Conservation (phyloP, 2,329 filamentous ascomycete species). For the Ophiostoma ulmi region DNA sequence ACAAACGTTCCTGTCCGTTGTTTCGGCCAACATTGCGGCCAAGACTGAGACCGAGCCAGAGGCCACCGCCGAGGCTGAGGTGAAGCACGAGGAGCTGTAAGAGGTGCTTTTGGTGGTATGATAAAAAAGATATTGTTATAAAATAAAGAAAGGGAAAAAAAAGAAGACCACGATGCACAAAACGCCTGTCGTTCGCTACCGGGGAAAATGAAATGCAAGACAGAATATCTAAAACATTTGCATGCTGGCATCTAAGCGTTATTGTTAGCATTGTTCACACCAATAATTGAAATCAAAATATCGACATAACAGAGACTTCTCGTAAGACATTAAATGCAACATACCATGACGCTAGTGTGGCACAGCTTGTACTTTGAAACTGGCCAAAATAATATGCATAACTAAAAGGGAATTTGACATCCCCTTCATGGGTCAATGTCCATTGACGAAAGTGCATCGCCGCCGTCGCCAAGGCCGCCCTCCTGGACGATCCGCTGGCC, state of each 20-base stretch:
- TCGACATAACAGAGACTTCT: not conserved
- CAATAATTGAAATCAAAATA: not conserved
- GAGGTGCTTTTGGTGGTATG: not conserved
- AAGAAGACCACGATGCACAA: not conserved
- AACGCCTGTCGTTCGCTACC: not conserved
- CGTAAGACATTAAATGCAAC: not conserved
- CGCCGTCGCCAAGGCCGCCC: constrained; percentile 28
- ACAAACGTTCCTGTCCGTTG: constrained; percentile 45
- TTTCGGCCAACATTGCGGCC: constrained; percentile 38
- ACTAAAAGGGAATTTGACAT: not conserved
- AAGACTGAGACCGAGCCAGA: constrained; percentile 29
- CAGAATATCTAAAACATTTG: not conserved
- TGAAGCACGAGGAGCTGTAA: constrained; percentile 43
- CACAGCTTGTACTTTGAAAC: not conserved
- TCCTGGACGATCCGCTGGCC: constrained; percentile 60
- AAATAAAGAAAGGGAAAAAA: not conserved
- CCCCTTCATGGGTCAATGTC: constrained; percentile 40
- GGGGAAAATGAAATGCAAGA: not conserved
- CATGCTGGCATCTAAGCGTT: not conserved
- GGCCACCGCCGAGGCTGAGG: constrained; percentile 12
- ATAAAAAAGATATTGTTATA: not conserved
- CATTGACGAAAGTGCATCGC: constrained; percentile 34
- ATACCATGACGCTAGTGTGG: constrained; percentile 2
- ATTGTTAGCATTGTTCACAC: not conserved
- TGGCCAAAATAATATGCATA: not conserved